phyloP scores from a whole-genome alignment of 2,329 filamentous ascomycete species.

The Colletotrichum paranaense region DNA sequence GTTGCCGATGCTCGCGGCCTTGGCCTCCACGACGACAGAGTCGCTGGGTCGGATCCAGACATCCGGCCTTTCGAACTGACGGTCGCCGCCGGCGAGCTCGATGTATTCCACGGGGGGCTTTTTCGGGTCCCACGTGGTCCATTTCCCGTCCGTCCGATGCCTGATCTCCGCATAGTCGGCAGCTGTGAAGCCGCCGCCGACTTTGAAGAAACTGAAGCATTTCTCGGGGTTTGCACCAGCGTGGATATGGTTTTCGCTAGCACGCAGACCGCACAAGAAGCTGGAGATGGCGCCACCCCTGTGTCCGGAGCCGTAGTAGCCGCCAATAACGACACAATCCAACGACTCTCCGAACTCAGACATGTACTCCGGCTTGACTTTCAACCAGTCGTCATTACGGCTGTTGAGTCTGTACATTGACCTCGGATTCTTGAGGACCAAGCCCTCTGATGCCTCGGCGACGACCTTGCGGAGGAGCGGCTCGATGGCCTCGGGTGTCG shows the following conservation, averaged over 20 bases:
- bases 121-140: constrained; percentile 84
- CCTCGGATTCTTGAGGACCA: constrained; percentile 93
- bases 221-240: constrained; percentile 74
- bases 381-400: constrained; percentile 96
- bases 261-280: constrained; percentile 89
- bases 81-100: constrained; percentile 81
- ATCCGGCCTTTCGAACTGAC: constrained; percentile 83
- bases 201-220: constrained; percentile 96
- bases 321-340: constrained; percentile 89
- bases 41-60: constrained; percentile 93
- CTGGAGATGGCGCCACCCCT: constrained; percentile 86
- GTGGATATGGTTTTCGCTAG: constrained; percentile 74
- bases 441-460: constrained; percentile 86
- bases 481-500: constrained; percentile 79
- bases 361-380: constrained; percentile 99
- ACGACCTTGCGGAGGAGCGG: constrained; percentile 83
- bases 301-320: constrained; percentile 89
- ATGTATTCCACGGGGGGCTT: constrained; percentile 83
- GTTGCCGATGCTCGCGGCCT: constrained; percentile 81
- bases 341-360: constrained; percentile 93
- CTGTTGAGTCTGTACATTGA: constrained; percentile 89
- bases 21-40: constrained; percentile 88
- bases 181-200: constrained; percentile 90
- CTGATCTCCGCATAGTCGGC: constrained; percentile 87
- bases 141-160: constrained; percentile 90